Conservation (phyloP, 2,329 filamentous ascomycete genomes). For the Magnaporthiopsis incrustans region DNA sequence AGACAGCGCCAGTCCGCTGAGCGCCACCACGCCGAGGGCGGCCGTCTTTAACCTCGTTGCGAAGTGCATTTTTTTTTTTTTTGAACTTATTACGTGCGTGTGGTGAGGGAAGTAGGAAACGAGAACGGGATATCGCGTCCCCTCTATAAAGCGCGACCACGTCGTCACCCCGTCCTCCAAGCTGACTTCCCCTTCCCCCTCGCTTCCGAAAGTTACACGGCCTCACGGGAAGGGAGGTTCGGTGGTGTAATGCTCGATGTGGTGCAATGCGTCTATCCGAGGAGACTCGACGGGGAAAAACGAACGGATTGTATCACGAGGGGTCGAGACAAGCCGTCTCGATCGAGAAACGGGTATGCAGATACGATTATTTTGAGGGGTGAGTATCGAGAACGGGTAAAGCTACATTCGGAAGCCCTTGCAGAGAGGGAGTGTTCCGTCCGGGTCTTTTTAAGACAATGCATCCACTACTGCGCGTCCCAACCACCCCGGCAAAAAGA, state of each 20-base stretch:
- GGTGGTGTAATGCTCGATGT: neutral
- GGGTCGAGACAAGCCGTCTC: no score
- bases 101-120: neutral
- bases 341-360: neutral
- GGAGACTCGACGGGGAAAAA: neutral
- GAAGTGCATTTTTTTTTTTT: conserved; percentile 16
- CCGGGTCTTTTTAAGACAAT: neutral
- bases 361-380: neutral
- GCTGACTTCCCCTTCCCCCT: neutral
- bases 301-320: neutral
- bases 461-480: conserved; percentile 3
- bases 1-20: conserved; percentile 16
- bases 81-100: no score
- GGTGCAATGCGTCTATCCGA: neutral
- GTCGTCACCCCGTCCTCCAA: neutral
- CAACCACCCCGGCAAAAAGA: conserved; percentile 9
- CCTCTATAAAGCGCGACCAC: no score
- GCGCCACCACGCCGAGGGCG: conserved; percentile 11
- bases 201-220: neutral
- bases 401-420: neutral
- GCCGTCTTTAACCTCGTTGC: conserved; percentile 14
- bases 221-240: neutral
- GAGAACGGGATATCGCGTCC: no score
- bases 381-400: neutral
- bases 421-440: neutral